Base-by-base conservation (phyloP, 2,329 filamentous ascomycete species). In the Teratosphaeria viscida region DNA sequence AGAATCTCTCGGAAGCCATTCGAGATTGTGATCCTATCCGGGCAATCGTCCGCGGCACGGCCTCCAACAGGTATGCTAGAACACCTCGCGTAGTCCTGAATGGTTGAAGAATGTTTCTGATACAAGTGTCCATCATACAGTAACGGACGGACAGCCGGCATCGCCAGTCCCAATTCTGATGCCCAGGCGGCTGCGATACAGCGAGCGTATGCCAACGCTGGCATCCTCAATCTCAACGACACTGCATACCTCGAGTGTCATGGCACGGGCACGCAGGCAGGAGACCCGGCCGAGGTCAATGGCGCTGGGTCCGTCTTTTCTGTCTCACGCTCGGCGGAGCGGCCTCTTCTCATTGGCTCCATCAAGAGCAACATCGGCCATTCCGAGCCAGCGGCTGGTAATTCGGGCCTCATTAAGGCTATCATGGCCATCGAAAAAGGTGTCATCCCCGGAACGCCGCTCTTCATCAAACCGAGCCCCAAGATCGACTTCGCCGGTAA, bases 11-110 rank as follows among this genome's bases (percentile, higher is more conserved):
- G 5, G 68, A 70, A 52, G 71, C 71, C 5, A 55, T 68, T 3
- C 62, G 65, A 12, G 70, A 73, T 49, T 64, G 66, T 12, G 70
- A 73, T 57, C 61, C 64, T 23, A 68, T 72, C 16, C 63, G 64
- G 11, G 67, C 57, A n/a, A 61, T 66, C 7, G 68, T 72, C 37
- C 62, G 35, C 14, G 35, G 35, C 35, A 11, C 35, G 3, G 35
- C 35, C 16, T 12, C 35, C 16, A 39, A 39, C 35, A 39, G 16
- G 11, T 10, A 39, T 39, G 35, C 11, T 10, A 16, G 6, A 39
- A 39, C 35, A 14, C 23, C 23, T 23, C 23, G 23, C 23, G 23
- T 23, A 23, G 23, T 23, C 23, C 23, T 23, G 23, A 23, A 23
- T 1, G 23, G 23, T 23, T 2, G 23, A 23, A 23, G 23, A 23